phyloP scores from a whole-genome alignment of 306 rosid genomes.

The Castanea mollissima region DNA sequence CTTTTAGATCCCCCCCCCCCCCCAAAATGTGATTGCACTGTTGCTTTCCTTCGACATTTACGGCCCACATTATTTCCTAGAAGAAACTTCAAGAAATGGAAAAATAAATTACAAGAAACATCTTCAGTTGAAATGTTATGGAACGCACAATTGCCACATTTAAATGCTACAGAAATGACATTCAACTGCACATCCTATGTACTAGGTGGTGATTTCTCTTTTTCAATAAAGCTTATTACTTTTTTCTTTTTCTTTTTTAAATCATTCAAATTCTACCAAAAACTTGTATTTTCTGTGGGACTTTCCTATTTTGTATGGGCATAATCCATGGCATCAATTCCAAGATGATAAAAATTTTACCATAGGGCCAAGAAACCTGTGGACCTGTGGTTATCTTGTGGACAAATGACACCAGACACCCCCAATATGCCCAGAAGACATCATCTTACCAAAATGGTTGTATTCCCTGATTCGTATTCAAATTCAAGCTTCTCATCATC shows the following conservation, averaged over 20 bases:
- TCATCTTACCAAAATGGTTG: slow-evolving; percentile 77
- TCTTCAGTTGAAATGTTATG: neutral
- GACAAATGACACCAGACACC: neutral
- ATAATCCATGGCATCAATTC: neutral
- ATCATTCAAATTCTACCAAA: neutral
- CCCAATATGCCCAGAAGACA: slow-evolving; percentile 19
- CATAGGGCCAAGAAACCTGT: neutral
- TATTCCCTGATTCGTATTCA: slow-evolving; percentile 94
- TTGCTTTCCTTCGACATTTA: slow-evolving; percentile 1
- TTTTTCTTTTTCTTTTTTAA: too few relatives aligned
- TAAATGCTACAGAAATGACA: neutral
- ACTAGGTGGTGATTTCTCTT: too few relatives aligned
- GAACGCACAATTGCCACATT: neutral
- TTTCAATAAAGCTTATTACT: too few relatives aligned
- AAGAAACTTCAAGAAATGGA: slow-evolving; percentile 18
- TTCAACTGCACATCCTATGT: too few relatives aligned
- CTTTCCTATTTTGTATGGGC: neutral
- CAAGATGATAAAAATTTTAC: neutral
- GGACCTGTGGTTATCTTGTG: too few relatives aligned
- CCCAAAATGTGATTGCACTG: neutral
- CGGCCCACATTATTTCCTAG: slow-evolving; percentile 7
- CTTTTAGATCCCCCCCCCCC: neutral
- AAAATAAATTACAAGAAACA: slow-evolving; percentile 17
- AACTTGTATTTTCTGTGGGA: neutral
- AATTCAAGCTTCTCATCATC: slow-evolving; percentile 95